Conservation (phyloP, 306 rosid genomes). For the Cotoneaster glaucophyllus region DNA sequence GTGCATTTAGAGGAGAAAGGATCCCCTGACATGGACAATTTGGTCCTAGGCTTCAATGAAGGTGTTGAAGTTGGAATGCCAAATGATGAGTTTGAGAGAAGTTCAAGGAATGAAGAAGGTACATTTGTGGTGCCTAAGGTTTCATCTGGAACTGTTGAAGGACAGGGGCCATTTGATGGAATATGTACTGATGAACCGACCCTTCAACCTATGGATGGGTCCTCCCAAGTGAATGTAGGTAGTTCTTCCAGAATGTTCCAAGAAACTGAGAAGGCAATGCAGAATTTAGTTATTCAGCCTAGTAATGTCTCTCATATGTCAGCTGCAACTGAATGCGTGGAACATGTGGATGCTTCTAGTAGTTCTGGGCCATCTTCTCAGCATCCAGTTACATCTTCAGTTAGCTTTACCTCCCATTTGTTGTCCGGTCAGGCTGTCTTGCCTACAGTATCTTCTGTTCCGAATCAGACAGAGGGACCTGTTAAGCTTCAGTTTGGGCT, state of each 20-base stretch:
- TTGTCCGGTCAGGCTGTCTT: constrained; percentile 39
- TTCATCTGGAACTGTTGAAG: constrained; percentile 35
- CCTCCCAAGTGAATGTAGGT: constrained; percentile 38
- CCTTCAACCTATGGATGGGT: constrained; percentile 41
- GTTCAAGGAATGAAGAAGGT: constrained; percentile 42
- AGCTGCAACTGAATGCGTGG: constrained; percentile 34
- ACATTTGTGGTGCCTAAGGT: constrained; percentile 32
- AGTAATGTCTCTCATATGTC: constrained; percentile 28
- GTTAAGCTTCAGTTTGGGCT: constrained; percentile 95
- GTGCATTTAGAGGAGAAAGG: constrained; percentile 69
- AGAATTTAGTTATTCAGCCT: constrained; percentile 44
- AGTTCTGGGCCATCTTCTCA: constrained; percentile 42
- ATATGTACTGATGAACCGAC: constrained; percentile 26
- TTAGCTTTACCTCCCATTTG: constrained; percentile 39
- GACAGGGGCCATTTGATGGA: constrained; percentile 42
- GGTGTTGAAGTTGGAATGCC: constrained; percentile 97
- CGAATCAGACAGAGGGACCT: constrained; percentile 66
- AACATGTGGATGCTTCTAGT: constrained; percentile 41
- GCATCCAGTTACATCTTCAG: constrained; percentile 37
- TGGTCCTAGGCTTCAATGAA: constrained; percentile 85
- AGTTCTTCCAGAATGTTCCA: constrained; percentile 45
- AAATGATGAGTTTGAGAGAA: constrained; percentile 68
- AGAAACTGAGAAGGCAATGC: constrained; percentile 51
- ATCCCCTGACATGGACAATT: constrained; percentile 67
- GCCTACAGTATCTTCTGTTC: constrained; percentile 40